Evolutionary conservation across 2,329 filamentous ascomycete genomes (phyloP), one percentile per base, ranked within the genome.

Genomic region (Neoascochyta sp.): DNA sequence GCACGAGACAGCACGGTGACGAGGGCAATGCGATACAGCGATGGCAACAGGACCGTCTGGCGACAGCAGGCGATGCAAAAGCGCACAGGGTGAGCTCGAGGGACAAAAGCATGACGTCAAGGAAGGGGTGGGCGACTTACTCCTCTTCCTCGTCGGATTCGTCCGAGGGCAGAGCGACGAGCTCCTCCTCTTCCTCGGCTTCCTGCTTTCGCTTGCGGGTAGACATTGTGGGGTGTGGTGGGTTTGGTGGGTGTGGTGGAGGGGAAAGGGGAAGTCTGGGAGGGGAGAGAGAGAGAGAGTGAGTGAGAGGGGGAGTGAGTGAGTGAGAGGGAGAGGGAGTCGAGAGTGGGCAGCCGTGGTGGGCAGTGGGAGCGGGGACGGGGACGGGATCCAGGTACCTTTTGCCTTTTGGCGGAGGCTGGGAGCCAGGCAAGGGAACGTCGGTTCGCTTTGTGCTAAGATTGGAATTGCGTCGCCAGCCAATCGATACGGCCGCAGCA

Each of bases 151-250:
- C 57, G 36, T 67, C 64, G 31, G 60, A 61, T 36, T 65, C 65
- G 29, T 64, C 61, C 34, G 62, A 63, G 4, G 65, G 65, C 16
- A 68, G 63, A 23, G 63, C 63, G 32, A 62, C 55, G 33, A 68
- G 62, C 60, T 68, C 65, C 45, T 65, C 63, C 41, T 64, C 60
- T 30, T 65, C 61, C 26, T 60, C 58, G 27, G 57, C 56, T 11
- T 64, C 62, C 32, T 66, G 60, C 58, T 67, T 67, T 42, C 64
- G 60, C 52, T 68, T 67, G 46, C 65, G 63, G 27, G 64, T 67
- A 22, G 64, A 62, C 65, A 67, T 64, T 37, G 28, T 46, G 21
- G 24, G 11, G 30, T 31, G 14, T 28, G 24, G 25, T 24, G 16
- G 32, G n/a, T n/a, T n/a, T 22, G 5, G 27, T 36, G 27, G 25